A percentile compares a stretch with the other conserved stretches of the same genome.
Conservation (phyloP, 2,329 filamentous ascomycete genomes). For the Xylariaceae sp. region DNA sequence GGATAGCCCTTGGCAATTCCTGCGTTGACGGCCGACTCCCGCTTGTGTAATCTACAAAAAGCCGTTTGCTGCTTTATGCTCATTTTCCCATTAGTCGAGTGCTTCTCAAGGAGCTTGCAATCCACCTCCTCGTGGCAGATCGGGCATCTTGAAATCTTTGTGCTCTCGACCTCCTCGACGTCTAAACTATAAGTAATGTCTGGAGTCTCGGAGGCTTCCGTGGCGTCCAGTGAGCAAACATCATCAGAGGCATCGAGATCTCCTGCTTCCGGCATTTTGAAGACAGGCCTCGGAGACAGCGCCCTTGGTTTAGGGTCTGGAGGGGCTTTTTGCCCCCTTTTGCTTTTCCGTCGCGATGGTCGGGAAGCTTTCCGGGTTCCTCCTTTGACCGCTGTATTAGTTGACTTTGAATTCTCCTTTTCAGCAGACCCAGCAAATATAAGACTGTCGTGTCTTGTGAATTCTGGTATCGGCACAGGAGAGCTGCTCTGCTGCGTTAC, state of each 20-base stretch:
- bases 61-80: constrained; percentile 52
- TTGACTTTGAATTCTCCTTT: background rate
- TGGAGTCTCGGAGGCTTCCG: constrained; percentile 10
- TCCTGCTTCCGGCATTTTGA: constrained; percentile 26
- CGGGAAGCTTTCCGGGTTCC: background rate
- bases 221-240: constrained; percentile 9
- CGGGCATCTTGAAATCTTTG: constrained; percentile 48
- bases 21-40: constrained; percentile 43
- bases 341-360: background rate
- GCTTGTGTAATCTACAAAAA: constrained; percentile 62
- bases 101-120: constrained; percentile 46
- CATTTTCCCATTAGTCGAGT: constrained; percentile 44
- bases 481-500: constrained; percentile 4
- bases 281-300: constrained; percentile 19
- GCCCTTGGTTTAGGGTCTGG: constrained; percentile 11
- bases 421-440: constrained; percentile 1
- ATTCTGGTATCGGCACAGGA: constrained; percentile 9
- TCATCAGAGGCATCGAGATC: constrained; percentile 20
- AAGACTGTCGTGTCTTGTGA: constrained; percentile 5
- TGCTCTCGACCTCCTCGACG: constrained; percentile 12
- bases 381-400: background rate
- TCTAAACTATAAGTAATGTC: constrained; percentile 15
- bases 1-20: constrained; percentile 59
- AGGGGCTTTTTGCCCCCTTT: constrained; percentile 7
- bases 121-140: constrained; percentile 61